A percentile compares a stretch with the other conserved stretches of the same genome.
Conservation (phyloP, 208 protist species). For the Crithidia bombi region DNA sequence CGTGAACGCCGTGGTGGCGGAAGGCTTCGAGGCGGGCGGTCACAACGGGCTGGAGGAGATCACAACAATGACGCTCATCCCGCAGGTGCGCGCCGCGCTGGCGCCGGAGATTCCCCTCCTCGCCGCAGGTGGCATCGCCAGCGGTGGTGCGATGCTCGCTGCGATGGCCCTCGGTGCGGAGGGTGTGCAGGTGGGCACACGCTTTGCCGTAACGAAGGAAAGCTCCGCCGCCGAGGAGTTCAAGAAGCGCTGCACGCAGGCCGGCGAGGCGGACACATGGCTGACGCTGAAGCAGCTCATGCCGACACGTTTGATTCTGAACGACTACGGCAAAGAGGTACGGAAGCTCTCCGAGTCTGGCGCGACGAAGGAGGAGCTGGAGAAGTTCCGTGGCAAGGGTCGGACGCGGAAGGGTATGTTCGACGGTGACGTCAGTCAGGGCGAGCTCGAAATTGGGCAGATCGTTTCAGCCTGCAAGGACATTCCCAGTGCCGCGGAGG, state of each 20-base stretch:
- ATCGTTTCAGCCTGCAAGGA: constrained; percentile 51
- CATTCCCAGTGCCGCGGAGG: constrained; percentile 41
- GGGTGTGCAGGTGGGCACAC: constrained; percentile 80
- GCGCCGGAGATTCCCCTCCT: constrained; percentile 73
- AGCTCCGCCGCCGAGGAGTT: constrained; percentile 52
- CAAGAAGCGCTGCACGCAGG: constrained; percentile 51
- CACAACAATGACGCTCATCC: constrained; percentile 70
- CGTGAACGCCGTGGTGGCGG: constrained; percentile 78
- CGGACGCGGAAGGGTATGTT: constrained; percentile 61
- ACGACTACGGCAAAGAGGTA: constrained; percentile 60
- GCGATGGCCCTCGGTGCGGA: constrained; percentile 77
- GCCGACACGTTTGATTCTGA: constrained; percentile 64
- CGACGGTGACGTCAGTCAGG: constrained; percentile 56
- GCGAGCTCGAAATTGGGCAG: constrained; percentile 75
- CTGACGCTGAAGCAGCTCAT: constrained; percentile 70
- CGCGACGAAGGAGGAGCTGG: constrained; percentile 46
- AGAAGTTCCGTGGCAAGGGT: constrained; percentile 46
- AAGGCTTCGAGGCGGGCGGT: constrained; percentile 82
- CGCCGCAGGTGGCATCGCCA: constrained; percentile 72
- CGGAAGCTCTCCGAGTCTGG: constrained; percentile 44
- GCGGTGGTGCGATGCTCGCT: constrained; percentile 60
- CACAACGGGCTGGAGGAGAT: constrained; percentile 76
- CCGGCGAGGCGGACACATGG: constrained; percentile 56
- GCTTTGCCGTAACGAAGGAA: constrained; percentile 75
- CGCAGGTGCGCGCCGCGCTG: constrained; percentile 55